A percentile compares a stretch with the other conserved stretches of the same genome.
Conservation (phyloP, 257 asterid species). For the Solanum virginianum region DNA sequence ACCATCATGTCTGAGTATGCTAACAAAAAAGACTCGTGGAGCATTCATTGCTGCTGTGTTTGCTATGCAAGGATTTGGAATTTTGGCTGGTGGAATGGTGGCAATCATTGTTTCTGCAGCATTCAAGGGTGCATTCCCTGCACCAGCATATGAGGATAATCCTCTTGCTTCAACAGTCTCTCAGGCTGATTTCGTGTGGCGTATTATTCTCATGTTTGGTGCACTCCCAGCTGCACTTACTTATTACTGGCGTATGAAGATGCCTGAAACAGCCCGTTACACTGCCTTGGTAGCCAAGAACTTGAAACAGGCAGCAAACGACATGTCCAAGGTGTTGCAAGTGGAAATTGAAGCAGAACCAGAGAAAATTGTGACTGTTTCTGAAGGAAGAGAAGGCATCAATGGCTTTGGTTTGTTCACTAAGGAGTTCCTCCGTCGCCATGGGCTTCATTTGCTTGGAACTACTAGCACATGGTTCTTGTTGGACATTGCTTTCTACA, state of each 20-base stretch:
- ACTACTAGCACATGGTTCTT: conserved; percentile 39
- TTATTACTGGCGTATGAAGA: conserved; percentile 57
- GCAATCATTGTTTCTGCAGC: too few relatives aligned
- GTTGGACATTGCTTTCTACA: conserved; percentile 42
- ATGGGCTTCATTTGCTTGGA: conserved; percentile 37
- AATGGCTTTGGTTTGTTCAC: conserved; percentile 26
- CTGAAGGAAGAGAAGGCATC: too few relatives aligned
- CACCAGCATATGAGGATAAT: too few relatives aligned
- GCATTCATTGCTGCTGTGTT: conserved; percentile 44
- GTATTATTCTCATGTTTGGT: conserved; percentile 33
- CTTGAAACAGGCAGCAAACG: too few relatives aligned
- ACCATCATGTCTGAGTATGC: conserved; percentile 40
- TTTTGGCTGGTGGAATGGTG: too few relatives aligned
- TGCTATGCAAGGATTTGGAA: conserved; percentile 46
- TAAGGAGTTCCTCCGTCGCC: conserved; percentile 13
- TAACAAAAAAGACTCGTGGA: conserved; percentile 36
- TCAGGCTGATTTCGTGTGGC: conserved; percentile 30
- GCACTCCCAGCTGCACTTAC: conserved; percentile 40
- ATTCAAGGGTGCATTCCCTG: too few relatives aligned
- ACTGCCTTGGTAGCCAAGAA: too few relatives aligned
- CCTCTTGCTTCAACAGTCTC: too few relatives aligned
- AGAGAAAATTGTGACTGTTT: too few relatives aligned
- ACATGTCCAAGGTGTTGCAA: too few relatives aligned
- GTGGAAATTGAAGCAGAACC: conserved; percentile 27
- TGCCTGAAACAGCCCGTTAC: conserved; percentile 60